Evolutionary conservation across 2,329 filamentous ascomycete species (phyloP), one percentile per base, ranked within the genome.

Genomic region (Diaporthe ilicicola): DNA sequence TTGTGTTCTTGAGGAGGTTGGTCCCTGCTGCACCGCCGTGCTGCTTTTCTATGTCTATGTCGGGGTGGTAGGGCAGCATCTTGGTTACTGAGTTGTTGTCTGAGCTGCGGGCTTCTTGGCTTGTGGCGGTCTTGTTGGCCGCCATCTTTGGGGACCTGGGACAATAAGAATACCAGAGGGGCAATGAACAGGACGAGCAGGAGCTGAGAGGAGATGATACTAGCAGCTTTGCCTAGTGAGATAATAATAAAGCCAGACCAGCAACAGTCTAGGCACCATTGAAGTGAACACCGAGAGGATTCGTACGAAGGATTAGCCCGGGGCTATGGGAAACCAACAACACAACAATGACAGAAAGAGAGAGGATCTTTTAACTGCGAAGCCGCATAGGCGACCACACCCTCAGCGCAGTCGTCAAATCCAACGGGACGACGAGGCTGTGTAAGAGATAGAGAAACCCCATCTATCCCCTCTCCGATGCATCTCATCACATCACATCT

Each of bases 1-100:
- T 87, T 19, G 87, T 86, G 81, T 94, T 94, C 54, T 83, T 81
- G 27, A 92, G 81, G 32, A 92, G 81, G 74, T 91, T 87, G 55
- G 85, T 84, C 54, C 83, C 80, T 24, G 77, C 76, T n/a, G 77
- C 76, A 59, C 74, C 67, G 15, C 32, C 32, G 10, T 71, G 37
- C 67, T 75, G 73, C 51, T 67, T 67, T 67, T 82, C 81, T n/a
- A 79, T 27, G 61, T 81, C 79, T 15, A 73, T 51, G 29, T 55
- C 59, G 1, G 42, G 42, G n/a, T 34, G 44, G 44, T 48, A 50
- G 42, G 59, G 59, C 42, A 42, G 64, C 24, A 59, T 64, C 64
- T 75, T 75, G 48, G 24, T 34, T 9, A 32, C 71, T 8, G 53
- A 72, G 5, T 76, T 73, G 46, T 70, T 64, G 5, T 71, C 65